A percentile compares a stretch with the other conserved stretches of the same genome.
Conservation (phyloP, 2,329 filamentous ascomycete species). For the Venturia asperata region DNA sequence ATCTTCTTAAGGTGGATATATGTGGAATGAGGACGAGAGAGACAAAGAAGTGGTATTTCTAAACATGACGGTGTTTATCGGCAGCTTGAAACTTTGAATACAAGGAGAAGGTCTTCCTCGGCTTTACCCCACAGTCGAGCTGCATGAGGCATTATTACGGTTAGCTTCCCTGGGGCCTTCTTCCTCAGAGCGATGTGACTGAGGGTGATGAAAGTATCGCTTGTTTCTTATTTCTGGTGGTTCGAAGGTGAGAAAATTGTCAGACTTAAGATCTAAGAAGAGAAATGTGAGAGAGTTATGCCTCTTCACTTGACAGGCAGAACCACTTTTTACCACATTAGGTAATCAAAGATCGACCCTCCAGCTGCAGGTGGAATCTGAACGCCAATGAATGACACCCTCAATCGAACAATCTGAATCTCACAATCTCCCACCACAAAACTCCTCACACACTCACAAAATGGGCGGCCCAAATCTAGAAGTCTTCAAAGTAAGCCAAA, state of each 20-base stretch:
- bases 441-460: constrained; percentile 27
- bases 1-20: background rate
- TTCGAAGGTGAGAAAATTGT: too few species aligned
- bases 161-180: background rate
- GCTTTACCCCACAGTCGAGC: background rate
- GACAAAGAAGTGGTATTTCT: background rate
- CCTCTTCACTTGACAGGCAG: too few species aligned
- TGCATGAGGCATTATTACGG: background rate
- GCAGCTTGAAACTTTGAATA: background rate
- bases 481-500: constrained; percentile 73
- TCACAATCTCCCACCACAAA: background rate
- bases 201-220: background rate
- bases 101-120: background rate
- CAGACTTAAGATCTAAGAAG: too few species aligned
- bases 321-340: background rate
- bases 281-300: too few species aligned
- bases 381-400: background rate
- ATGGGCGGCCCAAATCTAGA: constrained; percentile 87
- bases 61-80: constrained; percentile 5
- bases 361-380: too few species aligned
- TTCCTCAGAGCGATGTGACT: background rate
- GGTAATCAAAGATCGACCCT: background rate
- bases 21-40: background rate
- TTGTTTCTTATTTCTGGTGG: too few species aligned
- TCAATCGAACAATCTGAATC: background rate